A percentile compares a stretch with the other conserved stretches of the same genome.
phyloP scores from a whole-genome alignment of 2,329 filamentous ascomycete genomes.

The Beauveria pseudobassiana region DNA sequence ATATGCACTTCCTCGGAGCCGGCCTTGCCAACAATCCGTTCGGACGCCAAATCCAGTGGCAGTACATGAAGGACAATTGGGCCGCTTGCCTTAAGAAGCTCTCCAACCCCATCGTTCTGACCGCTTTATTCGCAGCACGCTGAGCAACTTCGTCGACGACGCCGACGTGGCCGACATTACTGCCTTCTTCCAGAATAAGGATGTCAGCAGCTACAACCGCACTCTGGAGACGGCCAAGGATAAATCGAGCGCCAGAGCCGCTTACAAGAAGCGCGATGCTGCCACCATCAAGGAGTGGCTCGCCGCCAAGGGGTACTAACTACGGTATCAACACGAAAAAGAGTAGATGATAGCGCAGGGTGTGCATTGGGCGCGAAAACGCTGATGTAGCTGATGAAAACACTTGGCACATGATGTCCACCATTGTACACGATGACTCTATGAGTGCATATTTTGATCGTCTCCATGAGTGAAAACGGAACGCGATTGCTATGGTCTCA shows the following conservation, averaged over 20 bases:
- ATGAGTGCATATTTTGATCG: not conserved
- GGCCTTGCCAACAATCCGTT: slow-evolving; percentile 66
- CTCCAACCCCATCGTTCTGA: slow-evolving; percentile 78
- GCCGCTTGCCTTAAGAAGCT: slow-evolving; percentile 62
- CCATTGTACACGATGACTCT: not conserved
- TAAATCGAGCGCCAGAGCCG: slow-evolving; percentile 73
- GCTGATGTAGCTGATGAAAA: not conserved
- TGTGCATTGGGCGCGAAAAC: not conserved
- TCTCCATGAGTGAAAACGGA: not conserved
- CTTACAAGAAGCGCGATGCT: slow-evolving; percentile 73
- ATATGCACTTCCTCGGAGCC: slow-evolving; percentile 76
- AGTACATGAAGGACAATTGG: slow-evolving; percentile 82
- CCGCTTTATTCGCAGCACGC: slow-evolving; percentile 71
- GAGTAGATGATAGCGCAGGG: not conserved
- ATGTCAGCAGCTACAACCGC: slow-evolving; percentile 79
- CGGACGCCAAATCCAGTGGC: slow-evolving; percentile 71
- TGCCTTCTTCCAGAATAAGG: slow-evolving; percentile 77
- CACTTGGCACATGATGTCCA: not conserved
- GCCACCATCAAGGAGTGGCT: slow-evolving; percentile 74
- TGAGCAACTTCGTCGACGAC: slow-evolving; percentile 71
- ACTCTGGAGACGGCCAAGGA: slow-evolving; percentile 81
- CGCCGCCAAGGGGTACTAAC: slow-evolving; percentile 38
- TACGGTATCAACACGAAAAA: not conserved
- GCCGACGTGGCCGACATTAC: slow-evolving; percentile 68
- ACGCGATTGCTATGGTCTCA: too few relatives aligned